Base-by-base conservation (phyloP, 176 grass and related monocot species). In the Carex littledalei region DNA sequence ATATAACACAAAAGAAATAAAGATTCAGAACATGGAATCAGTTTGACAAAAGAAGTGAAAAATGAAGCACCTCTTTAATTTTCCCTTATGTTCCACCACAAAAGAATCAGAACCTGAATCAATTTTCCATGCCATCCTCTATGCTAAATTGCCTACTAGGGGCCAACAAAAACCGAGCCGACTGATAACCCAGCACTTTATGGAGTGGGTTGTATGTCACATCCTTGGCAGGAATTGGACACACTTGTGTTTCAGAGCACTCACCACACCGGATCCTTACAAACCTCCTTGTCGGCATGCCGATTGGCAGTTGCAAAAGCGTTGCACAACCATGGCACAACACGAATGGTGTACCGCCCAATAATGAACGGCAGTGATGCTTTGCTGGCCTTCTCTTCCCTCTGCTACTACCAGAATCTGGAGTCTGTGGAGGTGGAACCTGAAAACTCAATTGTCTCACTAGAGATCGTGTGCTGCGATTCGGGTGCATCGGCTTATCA, bases 281-380 rank as follows among this genome's bases (percentile, higher is more conserved):
- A 1, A 69, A 22, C 50, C 58, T 89, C 59, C 78, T 84, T 15
- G 13, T 21, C 1, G 60, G 67, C n/a, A 95, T 20, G 12, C 52
- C 34, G 0, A 79, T 64, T 56, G 96, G 91, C 59, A 99, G 85
- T 82, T 89, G 90, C 55, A 99, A 47, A 18, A 99, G 54, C 72
- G 84, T 69, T 1, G 62, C 55, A 85, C 97, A 99, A 79, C 88
- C 78, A 57, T 60, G 6, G 50, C 97, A 99, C 31, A 88, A 57
- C 14, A 96, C 83, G 79, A 99, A 96, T 69, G 93, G 97, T 79
- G 93, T 81, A 73, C 93, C 97, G 3, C 91, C 88, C 21, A 89
- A 59, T 6, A 94, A 15, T 13, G 97, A 87, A 9, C 91, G 89
- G 87, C 93, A 99, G 24, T 73, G 73, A 35, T 85, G 85, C 61